Conservation (phyloP, 2,329 filamentous ascomycete species). For the Geosmithia putterillii region DNA sequence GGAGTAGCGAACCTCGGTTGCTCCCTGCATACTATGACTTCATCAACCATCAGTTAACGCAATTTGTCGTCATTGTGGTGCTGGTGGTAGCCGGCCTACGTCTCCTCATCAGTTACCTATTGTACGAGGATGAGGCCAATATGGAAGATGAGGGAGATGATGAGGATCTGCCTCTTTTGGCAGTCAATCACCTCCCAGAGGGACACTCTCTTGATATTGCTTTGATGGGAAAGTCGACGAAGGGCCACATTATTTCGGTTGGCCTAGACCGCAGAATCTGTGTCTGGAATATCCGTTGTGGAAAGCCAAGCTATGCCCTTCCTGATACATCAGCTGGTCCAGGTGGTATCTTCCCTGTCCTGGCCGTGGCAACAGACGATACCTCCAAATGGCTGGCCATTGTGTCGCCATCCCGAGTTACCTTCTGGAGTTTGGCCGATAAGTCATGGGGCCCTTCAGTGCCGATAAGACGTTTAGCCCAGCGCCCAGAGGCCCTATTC, state of each 20-base stretch:
- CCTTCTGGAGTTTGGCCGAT: constrained; percentile 50
- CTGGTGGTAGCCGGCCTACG: constrained; percentile 52
- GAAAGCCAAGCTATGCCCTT: constrained; percentile 26
- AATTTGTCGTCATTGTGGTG: constrained; percentile 51
- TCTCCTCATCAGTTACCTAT: constrained; percentile 60
- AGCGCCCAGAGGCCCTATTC: constrained; percentile 50
- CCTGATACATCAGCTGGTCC: constrained; percentile 25
- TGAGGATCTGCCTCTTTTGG: constrained; percentile 36
- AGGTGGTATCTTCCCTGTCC: constrained; percentile 42
- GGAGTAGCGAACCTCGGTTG: constrained; percentile 21
- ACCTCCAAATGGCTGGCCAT: constrained; percentile 55
- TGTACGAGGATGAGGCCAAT: constrained; percentile 49
- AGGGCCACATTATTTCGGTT: constrained; percentile 55
- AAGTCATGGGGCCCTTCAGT: constrained; percentile 43
- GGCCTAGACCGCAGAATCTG: constrained; percentile 58
- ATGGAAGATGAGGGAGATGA: constrained; percentile 31
- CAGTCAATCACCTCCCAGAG: constrained; percentile 44
- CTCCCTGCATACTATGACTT: constrained; percentile 49
- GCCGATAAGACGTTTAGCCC: constrained; percentile 34
- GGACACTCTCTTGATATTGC: constrained; percentile 61
- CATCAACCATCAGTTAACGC: constrained; percentile 41
- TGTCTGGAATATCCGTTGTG: constrained; percentile 48
- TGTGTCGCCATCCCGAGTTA: constrained; percentile 43
- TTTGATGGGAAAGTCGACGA: constrained; percentile 47
- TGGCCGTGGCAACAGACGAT: constrained; percentile 53